These are phyloP conservation scores for Sugiyamaella americana DNA, from an alignment of 805 yeast species.

Conservation along the genomic window DNA sequence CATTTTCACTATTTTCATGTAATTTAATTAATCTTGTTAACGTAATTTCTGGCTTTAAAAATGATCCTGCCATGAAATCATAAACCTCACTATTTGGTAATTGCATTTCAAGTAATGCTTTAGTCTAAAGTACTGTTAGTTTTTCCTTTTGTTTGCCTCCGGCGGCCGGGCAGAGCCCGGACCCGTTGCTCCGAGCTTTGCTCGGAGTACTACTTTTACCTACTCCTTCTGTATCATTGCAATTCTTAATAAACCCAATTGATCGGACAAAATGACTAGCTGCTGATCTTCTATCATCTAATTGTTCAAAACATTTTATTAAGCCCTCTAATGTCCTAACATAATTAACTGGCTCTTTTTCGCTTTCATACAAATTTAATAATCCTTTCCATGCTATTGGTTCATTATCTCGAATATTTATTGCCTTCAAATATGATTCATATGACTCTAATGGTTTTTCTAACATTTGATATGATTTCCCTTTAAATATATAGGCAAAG, in stretches of 20 bases:
- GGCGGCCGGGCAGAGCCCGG: too few species aligned
- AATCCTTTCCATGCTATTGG: conserved; percentile 80
- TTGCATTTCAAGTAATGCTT: conserved; percentile 19
- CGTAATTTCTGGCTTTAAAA: conserved; percentile 25
- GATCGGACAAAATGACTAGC: conserved; percentile 19
- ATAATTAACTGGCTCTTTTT: conserved; percentile 17
- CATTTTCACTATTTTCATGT: conserved; percentile 23
- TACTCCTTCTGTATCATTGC: conserved; percentile 18
- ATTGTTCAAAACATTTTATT: conserved; percentile 16
- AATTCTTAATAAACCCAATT: conserved; percentile 13
- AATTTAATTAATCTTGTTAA: conserved; percentile 23
- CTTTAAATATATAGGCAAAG: conserved; percentile 58
- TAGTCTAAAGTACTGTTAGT: conserved; percentile 9
- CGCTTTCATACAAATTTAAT: conserved; percentile 28
- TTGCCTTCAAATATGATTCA: conserved; percentile 40
- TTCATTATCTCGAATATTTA: conserved; percentile 39
- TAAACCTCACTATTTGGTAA: conserved; percentile 29
- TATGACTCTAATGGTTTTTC: conserved; percentile 42
- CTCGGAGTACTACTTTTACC: neutral
- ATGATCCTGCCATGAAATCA: conserved; percentile 24
- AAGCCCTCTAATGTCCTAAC: conserved; percentile 21
- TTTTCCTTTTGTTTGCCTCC: too few species aligned
- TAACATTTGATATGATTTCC: conserved; percentile 53
- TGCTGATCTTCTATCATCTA: conserved; percentile 23
- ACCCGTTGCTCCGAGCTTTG: neutral